These are phyloP conservation scores for Leccinum ponderosum DNA, from an alignment of 1,284 basidiomycete species.

Conservation along the genomic window DNA sequence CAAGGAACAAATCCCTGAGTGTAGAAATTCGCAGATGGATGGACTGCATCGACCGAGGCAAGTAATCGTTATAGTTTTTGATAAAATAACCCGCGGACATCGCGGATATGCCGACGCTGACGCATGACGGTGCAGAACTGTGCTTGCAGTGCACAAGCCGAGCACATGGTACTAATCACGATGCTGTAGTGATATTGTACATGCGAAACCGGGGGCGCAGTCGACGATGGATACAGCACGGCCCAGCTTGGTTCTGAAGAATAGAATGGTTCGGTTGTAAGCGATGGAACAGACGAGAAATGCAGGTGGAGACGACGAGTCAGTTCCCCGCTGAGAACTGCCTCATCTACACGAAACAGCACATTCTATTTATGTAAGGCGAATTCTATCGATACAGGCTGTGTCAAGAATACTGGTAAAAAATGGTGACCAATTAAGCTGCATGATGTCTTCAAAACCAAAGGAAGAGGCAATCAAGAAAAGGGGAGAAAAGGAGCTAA, in stretches of 20 bases:
- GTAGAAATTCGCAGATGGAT: slow-evolving; percentile 85
- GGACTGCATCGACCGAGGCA: slow-evolving; percentile 85
- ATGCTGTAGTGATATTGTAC: slow-evolving; percentile 1
- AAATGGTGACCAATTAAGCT: slow-evolving; percentile 8
- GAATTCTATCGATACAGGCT: neutral
- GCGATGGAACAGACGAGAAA: neutral
- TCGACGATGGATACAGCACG: neutral
- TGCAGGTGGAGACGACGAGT: neutral
- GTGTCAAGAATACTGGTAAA: neutral
- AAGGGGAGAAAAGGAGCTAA: neutral
- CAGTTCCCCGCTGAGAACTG: neutral
- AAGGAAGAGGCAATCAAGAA: neutral
- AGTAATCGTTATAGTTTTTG: slow-evolving; percentile 14
- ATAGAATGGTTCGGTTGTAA: neutral
- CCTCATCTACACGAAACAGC: too few species aligned
- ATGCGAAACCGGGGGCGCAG: neutral
- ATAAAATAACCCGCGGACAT: neutral
- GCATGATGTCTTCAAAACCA: slow-evolving; percentile 1
- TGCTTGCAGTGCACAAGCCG: slow-evolving; percentile 80
- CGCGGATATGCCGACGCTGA: neutral
- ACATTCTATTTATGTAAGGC: neutral
- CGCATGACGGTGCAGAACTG: slow-evolving; percentile 40
- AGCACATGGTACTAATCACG: slow-evolving; percentile 87
- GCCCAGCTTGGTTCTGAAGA: neutral
- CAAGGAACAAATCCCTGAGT: slow-evolving; percentile 68